Evolutionary conservation across 371 early-diverging fungal genomes (phyloP).

Genomic region (Syncephalastrum contaminatum): DNA sequence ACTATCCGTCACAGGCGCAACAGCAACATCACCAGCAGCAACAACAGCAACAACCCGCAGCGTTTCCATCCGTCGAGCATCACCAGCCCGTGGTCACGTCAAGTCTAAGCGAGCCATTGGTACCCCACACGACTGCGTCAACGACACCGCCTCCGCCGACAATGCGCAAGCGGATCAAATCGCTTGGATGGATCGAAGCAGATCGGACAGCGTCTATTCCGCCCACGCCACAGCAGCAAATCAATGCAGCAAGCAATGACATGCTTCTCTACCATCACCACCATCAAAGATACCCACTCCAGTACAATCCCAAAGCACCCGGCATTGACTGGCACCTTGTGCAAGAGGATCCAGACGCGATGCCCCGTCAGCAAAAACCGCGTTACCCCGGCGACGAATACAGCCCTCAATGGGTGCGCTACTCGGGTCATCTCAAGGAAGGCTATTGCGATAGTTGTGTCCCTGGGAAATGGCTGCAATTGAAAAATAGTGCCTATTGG

Average conservation of each 20-base stretch:
- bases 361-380: slow-evolving; percentile 63
- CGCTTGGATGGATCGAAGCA: too few relatives aligned
- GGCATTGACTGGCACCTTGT: slow-evolving; percentile 22
- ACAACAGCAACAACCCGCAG: too few relatives aligned
- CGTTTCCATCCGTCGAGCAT: too few relatives aligned
- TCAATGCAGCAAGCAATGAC: slow-evolving; percentile 1
- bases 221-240: not conserved
- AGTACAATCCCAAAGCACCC: slow-evolving; percentile 2
- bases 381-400: slow-evolving; percentile 79
- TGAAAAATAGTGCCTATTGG: slow-evolving; percentile 94
- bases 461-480: slow-evolving; percentile 88
- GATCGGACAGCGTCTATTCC: too few relatives aligned
- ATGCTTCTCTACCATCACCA: not conserved
- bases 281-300: not conserved
- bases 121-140: too few relatives aligned
- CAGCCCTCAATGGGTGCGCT: slow-evolving; percentile 87
- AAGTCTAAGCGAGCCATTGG: too few relatives aligned
- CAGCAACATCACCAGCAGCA: not conserved
- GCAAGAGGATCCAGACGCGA: slow-evolving; percentile 20
- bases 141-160: too few relatives aligned
- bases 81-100: too few relatives aligned
- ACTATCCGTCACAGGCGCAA: too few relatives aligned
- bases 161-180: too few relatives aligned
- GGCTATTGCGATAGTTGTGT: slow-evolving; percentile 86
- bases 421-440: slow-evolving; percentile 76